A percentile compares a stretch with the other conserved stretches of the same genome.
Evolutionary conservation across 2,329 filamentous ascomycete species (phyloP).

Genomic region (Diaporthe australafricana): DNA sequence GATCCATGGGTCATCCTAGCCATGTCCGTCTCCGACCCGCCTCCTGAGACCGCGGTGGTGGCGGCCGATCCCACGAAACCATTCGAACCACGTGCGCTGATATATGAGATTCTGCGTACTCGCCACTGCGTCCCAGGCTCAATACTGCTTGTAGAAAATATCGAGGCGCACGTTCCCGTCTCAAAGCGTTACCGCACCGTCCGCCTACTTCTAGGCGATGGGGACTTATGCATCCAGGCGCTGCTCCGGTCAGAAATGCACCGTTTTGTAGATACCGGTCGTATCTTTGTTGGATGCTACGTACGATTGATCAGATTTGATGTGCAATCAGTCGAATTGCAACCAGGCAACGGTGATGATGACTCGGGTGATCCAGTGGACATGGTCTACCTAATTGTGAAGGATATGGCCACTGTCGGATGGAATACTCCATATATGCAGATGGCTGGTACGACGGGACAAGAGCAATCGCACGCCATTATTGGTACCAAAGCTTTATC

Average conservation of each 20-base stretch:
- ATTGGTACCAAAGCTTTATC: not conserved
- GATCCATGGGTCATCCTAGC: not conserved
- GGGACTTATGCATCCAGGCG: constrained; percentile 65
- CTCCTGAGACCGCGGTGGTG: constrained; percentile 37
- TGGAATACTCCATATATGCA: constrained; percentile 58
- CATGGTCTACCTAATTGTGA: constrained; percentile 59
- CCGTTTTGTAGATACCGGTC: constrained; percentile 57
- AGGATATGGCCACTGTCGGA: constrained; percentile 58
- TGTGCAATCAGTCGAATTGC: constrained; percentile 42
- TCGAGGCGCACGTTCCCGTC: constrained; percentile 37
- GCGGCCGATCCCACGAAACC: constrained; percentile 42
- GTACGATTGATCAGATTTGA: constrained; percentile 58
- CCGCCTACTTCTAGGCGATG: constrained; percentile 63
- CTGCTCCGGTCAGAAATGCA: constrained; percentile 60
- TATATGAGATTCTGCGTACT: constrained; percentile 61
- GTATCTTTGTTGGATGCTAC: constrained; percentile 61
- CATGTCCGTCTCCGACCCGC: constrained; percentile 26
- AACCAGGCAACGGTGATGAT: constrained; percentile 37
- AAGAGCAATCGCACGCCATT: not conserved
- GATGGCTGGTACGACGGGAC: constrained; percentile 34
- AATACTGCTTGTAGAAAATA: constrained; percentile 58
- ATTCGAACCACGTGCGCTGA: constrained; percentile 52
- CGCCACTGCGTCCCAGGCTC: constrained; percentile 59
- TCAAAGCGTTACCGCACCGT: constrained; percentile 55
- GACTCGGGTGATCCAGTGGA: constrained; percentile 30